Base-by-base conservation (phyloP, 1,284 basidiomycete species). In the Xerocomus nothofagi region DNA sequence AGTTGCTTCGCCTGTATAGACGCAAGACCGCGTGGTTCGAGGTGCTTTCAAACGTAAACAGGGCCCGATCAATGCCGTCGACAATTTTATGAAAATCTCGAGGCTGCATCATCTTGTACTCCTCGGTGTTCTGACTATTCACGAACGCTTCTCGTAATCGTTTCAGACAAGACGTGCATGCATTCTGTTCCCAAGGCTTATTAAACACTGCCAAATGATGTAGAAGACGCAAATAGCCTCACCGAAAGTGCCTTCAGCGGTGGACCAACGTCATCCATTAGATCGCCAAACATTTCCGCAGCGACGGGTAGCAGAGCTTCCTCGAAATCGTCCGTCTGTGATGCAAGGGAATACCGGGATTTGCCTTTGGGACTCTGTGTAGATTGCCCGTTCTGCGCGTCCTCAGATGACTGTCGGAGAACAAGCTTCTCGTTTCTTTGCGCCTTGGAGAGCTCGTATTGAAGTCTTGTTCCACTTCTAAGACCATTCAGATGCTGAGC, bases 401-500 rank as follows among this genome's bases (percentile, higher is more conserved):
- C 62, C 15, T 49, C 39, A 8, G 45, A 24, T 26, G 55, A 40
- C n/a, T 59, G 64, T 54, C 58, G 63, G 43, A 79, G 55, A 15
- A 71, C 63, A 34, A 82, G 63, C 49, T 75, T 79, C 23, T 77
- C 80, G 10, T 84, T 79, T 8, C 79, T 70, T 21, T 82, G 80
- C 0, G 87, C 86, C 59, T 77, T 78, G 17, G 87, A 82, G 29
- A 97, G 69, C 42, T 93, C 88, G 51, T 87, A 84, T 62, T 96
- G 93, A 26, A 97, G 67, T 27, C 82, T 78, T 3, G 88, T 92
- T 0, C 92, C 89, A 51, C 88, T 86, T 39, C 94, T 73, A 50
- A 97, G 72, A 18, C 93, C 92, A 44, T 88, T 93, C 34, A 97
- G 71, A 71, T 97, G 93, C 63, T 98, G 94, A 1, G 91, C 94